Conservation (phyloP, 2,329 filamentous ascomycete genomes). For the Pestalotiopsis sp. region DNA sequence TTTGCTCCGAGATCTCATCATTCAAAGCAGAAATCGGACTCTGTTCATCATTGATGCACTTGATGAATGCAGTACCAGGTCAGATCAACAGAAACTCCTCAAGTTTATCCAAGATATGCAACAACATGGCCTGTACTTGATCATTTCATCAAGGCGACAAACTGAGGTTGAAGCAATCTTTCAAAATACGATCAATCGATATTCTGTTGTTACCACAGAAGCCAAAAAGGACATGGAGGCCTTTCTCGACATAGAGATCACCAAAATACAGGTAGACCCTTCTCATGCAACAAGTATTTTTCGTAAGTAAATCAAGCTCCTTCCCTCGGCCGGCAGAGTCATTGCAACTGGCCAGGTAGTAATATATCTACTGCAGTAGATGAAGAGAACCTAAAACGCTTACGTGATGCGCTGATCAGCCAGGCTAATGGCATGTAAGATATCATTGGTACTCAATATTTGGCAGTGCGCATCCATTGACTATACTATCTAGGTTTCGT, state of each 20-base stretch:
- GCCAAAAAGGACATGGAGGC: neutral
- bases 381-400: neutral
- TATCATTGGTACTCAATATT: neutral
- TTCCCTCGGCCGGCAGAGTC: too few relatives aligned
- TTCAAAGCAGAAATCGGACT: neutral
- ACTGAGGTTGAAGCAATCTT: neutral
- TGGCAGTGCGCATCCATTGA: neutral
- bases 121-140: neutral
- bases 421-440: neutral
- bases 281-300: neutral
- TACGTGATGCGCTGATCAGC: neutral
- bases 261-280: neutral
- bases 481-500: neutral
- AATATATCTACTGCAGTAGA: neutral
- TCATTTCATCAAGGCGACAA: neutral
- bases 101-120: neutral
- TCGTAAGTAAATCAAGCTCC: too few relatives aligned
- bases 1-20: neutral
- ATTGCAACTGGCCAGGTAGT: too few relatives aligned
- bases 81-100: neutral
- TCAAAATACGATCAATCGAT: neutral
- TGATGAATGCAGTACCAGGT: neutral
- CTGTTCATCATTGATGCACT: neutral
- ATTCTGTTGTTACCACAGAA: neutral
- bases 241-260: neutral